Base-by-base conservation (phyloP, 345 rosid species). In the Luvunga scandens region DNA sequence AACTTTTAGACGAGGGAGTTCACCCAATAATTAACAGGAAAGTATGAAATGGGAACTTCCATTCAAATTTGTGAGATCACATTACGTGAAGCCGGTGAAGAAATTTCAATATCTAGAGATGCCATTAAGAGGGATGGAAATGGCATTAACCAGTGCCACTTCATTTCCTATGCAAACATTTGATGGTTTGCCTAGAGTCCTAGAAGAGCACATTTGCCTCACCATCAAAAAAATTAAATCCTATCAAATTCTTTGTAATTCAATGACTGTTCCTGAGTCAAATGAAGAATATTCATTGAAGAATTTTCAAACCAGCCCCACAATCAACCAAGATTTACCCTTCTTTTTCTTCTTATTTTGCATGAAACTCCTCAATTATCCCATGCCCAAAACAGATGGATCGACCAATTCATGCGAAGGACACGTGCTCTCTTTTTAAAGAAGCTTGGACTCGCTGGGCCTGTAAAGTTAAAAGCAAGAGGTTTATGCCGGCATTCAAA, bases 31-130 rank as follows among this genome's bases (percentile, higher is more conserved):
- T 45, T 45, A 27, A 70, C 83, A 93, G 98, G 94, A 82, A 84
- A 90, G 94, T 86, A 81, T 88, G 89, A 82, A 82, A 77, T 95
- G 97, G 94, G 97, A 95, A 38, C 76, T 90, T 75, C 97, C 96
- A 18, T 81, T 86, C 72, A 91, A 78, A 72, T 14, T 86, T 60
- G 78, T 85, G 80, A 83, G 84, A 61, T 80, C 84, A 27, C 85
- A 77, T 68, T 66, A 78, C 78, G 66, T 18, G 79, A 85, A 86
- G 64, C 84, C 89, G 1, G 88, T 73, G 72, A 88, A 84, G 30
- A 87, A 78, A 71, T 80, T 91, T 81, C 87, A 83, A 73, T 92
- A 87, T 74, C 69, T 89, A 56, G 92, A 92, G 79, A 76, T 77
- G 30, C 85, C 85, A 53, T 85, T 95, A 72, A 89, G 89, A 81